Evolutionary conservation across 1,284 basidiomycete species (phyloP).

Genomic region (Rhodotorula sp.): DNA sequence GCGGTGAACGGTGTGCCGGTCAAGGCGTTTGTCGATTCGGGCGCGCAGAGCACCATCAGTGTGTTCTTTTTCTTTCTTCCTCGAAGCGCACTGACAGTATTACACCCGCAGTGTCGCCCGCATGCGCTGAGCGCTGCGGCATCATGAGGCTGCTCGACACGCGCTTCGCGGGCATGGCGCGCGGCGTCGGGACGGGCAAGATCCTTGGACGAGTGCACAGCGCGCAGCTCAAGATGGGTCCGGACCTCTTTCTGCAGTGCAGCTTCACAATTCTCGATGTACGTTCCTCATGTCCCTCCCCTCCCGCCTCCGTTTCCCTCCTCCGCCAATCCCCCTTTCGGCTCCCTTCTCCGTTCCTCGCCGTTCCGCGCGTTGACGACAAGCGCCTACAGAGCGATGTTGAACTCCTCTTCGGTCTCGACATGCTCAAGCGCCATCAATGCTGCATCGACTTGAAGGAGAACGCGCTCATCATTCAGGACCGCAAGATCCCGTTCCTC

Average conservation of each 20-base stretch:
- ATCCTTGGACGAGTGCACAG: conserved; percentile 93
- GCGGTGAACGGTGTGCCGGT: conserved; percentile 89
- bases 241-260: conserved; percentile 76
- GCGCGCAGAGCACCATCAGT: conserved; percentile 96
- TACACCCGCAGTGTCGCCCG: conserved; percentile 74
- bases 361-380: neutral
- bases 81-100: neutral
- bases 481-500: conserved; percentile 80
- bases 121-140: conserved; percentile 88
- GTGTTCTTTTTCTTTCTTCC: conserved; percentile 49
- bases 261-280: conserved; percentile 95
- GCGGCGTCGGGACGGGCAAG: conserved; percentile 93
- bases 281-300: too few species aligned
- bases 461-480: conserved; percentile 83
- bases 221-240: conserved; percentile 84
- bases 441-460: conserved; percentile 91
- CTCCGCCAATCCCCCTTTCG: too few species aligned
- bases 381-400: conserved; percentile 69
- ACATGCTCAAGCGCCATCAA: conserved; percentile 98
- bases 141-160: conserved; percentile 91
- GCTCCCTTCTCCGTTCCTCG: too few species aligned
- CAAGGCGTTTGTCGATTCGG: conserved; percentile 97
- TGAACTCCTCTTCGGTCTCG: conserved; percentile 90
- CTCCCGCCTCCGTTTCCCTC: too few species aligned
- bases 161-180: conserved; percentile 84